phyloP scores from a whole-genome alignment of 768 basidiomycete species.

The Pisolithus orientalis region DNA sequence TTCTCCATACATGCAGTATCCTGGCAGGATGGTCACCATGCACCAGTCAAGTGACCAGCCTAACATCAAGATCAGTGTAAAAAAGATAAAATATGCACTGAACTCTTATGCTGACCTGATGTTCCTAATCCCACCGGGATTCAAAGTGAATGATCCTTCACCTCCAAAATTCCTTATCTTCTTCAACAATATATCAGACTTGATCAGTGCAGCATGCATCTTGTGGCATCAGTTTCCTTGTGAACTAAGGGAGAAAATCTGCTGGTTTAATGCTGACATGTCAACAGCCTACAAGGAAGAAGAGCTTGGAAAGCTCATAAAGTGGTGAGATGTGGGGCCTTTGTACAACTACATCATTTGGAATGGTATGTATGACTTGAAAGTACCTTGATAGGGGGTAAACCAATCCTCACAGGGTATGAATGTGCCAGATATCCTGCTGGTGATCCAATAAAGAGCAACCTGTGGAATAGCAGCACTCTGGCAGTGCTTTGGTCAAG shows the following conservation, averaged over 20 bases:
- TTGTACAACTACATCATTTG: conserved; percentile 27
- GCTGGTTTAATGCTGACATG: conserved; percentile 21
- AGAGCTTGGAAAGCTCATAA: conserved; percentile 12
- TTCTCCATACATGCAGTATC: no score
- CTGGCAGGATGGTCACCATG: no score
- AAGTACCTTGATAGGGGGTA: no score
- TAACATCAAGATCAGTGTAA: no score
- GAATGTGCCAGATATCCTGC: conserved; percentile 26
- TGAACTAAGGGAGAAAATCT: conserved; percentile 11
- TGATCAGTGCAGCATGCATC: conserved; percentile 6
- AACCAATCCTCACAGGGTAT: conserved; percentile 22
- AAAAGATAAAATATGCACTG: no score
- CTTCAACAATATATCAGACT: conserved; percentile 20
- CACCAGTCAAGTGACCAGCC: no score
- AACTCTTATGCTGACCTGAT: no score
- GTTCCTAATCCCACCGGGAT: no score
- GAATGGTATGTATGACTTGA: conserved; percentile 23
- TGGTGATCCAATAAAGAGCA: conserved; percentile 31
- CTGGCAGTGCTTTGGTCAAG: conserved; percentile 32
- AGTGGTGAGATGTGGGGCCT: conserved; percentile 21
- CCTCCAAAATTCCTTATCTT: conserved; percentile 20
- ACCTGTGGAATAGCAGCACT: conserved; percentile 19
- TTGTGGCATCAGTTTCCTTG: conserved; percentile 8
- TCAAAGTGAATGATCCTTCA: background rate
- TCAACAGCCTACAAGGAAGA: conserved; percentile 2